Conservation (phyloP, 78 protist species). For the Speleostelium caveatum region DNA sequence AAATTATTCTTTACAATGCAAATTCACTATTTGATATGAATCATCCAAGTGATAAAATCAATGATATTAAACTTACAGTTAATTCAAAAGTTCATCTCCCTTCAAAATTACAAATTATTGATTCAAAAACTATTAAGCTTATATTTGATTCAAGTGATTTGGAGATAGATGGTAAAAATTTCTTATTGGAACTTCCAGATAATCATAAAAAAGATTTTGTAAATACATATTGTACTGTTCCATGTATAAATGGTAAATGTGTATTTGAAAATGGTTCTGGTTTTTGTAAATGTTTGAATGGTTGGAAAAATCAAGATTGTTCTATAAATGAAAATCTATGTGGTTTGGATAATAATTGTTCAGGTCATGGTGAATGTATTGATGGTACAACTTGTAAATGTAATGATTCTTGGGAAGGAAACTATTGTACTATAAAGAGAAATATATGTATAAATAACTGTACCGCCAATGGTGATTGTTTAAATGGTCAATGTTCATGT, state of each 20-base stretch:
- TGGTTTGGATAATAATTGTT: background rate
- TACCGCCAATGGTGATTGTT: constrained; percentile 10
- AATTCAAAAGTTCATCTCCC: too few species aligned
- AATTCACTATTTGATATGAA: too few species aligned
- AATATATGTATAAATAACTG: constrained; percentile 30
- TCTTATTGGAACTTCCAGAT: background rate
- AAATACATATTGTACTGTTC: background rate
- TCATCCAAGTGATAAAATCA: too few species aligned
- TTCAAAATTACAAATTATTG: too few species aligned
- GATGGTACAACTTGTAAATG: constrained; percentile 92
- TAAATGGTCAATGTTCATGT: constrained; percentile 13
- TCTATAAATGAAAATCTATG: too few species aligned
- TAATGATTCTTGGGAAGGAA: background rate
- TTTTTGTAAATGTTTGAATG: too few species aligned
- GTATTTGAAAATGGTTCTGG: too few species aligned
- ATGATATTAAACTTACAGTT: too few species aligned
- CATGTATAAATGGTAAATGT: too few species aligned
- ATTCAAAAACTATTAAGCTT: background rate
- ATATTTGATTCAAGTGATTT: too few species aligned
- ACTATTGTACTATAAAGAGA: constrained; percentile 22
- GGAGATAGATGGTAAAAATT: too few species aligned
- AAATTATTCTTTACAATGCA: too few species aligned
- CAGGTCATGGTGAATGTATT: constrained; percentile 93
- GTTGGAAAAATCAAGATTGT: background rate
- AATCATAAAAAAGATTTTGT: background rate